These are phyloP conservation scores for Penicillium angulare DNA, from an alignment of 495 filamentous ascomycete species.

Conservation along the genomic window DNA sequence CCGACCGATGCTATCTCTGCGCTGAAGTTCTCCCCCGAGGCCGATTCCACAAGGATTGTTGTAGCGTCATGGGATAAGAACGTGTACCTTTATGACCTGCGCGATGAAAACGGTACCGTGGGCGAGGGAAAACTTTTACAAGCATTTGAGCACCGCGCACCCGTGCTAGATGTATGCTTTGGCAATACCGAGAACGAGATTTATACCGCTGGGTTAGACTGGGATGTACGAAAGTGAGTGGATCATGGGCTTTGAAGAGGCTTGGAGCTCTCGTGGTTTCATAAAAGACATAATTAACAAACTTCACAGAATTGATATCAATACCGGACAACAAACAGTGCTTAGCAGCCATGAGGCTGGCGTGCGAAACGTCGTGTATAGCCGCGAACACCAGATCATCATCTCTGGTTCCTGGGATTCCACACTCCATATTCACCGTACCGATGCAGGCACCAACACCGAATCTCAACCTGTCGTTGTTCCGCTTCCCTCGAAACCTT, in stretches of 20 bases:
- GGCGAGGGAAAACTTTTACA: slow-evolving; percentile 61
- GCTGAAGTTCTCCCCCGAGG: slow-evolving; percentile 75
- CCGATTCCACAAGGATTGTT: slow-evolving; percentile 64
- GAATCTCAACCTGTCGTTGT: slow-evolving; percentile 54
- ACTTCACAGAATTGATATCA: slow-evolving; percentile 63
- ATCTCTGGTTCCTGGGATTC: slow-evolving; percentile 92
- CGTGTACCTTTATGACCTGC: slow-evolving; percentile 84
- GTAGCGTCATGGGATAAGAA: slow-evolving; percentile 94
- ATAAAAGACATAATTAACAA: not conserved
- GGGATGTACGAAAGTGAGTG: slow-evolving; percentile 71
- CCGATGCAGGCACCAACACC: slow-evolving; percentile 41
- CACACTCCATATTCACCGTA: slow-evolving; percentile 79
- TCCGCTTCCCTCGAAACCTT: slow-evolving; percentile 76
- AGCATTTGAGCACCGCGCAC: slow-evolving; percentile 78
- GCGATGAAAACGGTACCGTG: slow-evolving; percentile 53
- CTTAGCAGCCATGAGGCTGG: slow-evolving; percentile 75
- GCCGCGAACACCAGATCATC: slow-evolving; percentile 68
- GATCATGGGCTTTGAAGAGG: not conserved
- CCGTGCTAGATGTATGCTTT: slow-evolving; percentile 89
- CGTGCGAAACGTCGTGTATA: slow-evolving; percentile 82
- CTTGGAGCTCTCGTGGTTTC: not conserved
- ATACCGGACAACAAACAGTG: slow-evolving; percentile 66
- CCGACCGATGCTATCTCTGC: slow-evolving; percentile 89
- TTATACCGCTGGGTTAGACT: slow-evolving; percentile 82
- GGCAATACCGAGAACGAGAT: slow-evolving; percentile 75